phyloP scores from a whole-genome alignment of 495 filamentous ascomycete genomes.

The Aeminium ludgeri region DNA sequence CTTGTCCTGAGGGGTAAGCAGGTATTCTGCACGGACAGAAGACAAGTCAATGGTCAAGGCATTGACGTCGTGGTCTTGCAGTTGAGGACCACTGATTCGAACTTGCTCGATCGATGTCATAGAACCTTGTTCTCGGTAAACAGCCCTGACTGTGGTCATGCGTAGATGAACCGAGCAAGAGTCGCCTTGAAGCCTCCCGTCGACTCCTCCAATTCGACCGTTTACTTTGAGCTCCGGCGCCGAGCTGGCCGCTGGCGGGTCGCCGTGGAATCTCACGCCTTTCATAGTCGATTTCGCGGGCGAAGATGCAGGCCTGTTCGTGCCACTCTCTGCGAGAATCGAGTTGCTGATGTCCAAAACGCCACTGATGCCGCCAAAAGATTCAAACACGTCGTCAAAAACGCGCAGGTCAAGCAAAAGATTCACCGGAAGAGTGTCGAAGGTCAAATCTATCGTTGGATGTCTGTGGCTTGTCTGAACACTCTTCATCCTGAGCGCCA shows the following conservation, averaged over 20 bases:
- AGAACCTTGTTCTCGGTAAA: conserved; percentile 44
- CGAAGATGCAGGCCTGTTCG: conserved; percentile 16
- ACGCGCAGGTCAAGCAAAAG: conserved; percentile 61
- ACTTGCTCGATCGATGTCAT: conserved; percentile 60
- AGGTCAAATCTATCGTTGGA: conserved; percentile 30
- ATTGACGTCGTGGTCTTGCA: conserved; percentile 34
- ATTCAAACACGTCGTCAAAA: conserved; percentile 71
- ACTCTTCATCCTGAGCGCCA: conserved; percentile 1
- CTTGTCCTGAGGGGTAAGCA: conserved; percentile 51
- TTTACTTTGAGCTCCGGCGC: conserved; percentile 46
- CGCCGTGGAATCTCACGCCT: conserved; percentile 59
- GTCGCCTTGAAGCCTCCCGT: conserved; percentile 55
- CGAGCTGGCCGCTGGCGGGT: conserved; percentile 13
- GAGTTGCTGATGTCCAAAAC: conserved; percentile 78
- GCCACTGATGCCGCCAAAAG: conserved; percentile 84
- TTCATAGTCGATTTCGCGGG: conserved; percentile 29
- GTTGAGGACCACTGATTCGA: conserved; percentile 50
- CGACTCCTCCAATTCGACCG: conserved; percentile 56
- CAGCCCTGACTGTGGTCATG: conserved; percentile 63
- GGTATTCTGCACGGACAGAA: conserved; percentile 57
- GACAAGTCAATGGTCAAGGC: conserved; percentile 37
- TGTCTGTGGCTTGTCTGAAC: neutral
- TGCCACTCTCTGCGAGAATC: conserved; percentile 52
- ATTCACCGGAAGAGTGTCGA: conserved; percentile 69
- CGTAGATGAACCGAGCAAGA: conserved; percentile 56